These are phyloP conservation scores for Metschnikowia drakensbergensis DNA, from an alignment of 805 yeast species.

Conservation along the genomic window DNA sequence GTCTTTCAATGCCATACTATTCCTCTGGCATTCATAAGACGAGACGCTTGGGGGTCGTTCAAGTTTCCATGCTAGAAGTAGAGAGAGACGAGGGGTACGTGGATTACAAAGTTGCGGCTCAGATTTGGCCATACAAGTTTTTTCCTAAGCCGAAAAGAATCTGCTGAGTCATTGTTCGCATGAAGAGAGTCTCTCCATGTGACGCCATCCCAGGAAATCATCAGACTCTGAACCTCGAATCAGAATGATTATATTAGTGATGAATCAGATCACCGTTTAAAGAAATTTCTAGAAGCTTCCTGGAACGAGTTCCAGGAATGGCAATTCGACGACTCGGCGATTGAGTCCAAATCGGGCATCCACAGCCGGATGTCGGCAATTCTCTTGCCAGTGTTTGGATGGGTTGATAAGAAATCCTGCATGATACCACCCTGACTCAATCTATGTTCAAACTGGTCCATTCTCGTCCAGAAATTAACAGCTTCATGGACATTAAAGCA, in stretches of 20 bases:
- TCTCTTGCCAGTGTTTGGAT: conserved; percentile 79
- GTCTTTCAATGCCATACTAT: conserved; percentile 32
- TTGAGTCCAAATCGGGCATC: conserved; percentile 54
- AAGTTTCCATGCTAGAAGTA: conserved; percentile 27
- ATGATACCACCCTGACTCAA: conserved; percentile 16
- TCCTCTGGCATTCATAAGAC: conserved; percentile 18
- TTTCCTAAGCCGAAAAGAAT: conserved; percentile 6
- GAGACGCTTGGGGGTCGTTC: conserved; percentile 31
- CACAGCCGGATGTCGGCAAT: conserved; percentile 63
- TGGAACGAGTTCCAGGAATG: conserved; percentile 14
- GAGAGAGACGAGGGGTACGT: conserved; percentile 9
- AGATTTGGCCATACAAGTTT: conserved; percentile 14
- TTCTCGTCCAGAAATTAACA: conserved; percentile 74
- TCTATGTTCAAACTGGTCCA: conserved; percentile 45
- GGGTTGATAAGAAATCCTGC: conserved; percentile 78
- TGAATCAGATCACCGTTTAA: background rate
- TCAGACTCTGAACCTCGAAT: too few relatives aligned
- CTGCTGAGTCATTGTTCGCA: background rate
- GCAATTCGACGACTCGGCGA: conserved; percentile 44
- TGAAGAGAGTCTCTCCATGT: too few relatives aligned
- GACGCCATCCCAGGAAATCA: too few relatives aligned
- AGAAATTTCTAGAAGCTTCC: conserved; percentile 16
- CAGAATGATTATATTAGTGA: background rate
- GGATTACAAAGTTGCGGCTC: conserved; percentile 9
- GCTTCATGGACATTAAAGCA: conserved; percentile 81